Conservation (phyloP, 2,329 filamentous ascomycete species). For the Fusarium metavorans region DNA sequence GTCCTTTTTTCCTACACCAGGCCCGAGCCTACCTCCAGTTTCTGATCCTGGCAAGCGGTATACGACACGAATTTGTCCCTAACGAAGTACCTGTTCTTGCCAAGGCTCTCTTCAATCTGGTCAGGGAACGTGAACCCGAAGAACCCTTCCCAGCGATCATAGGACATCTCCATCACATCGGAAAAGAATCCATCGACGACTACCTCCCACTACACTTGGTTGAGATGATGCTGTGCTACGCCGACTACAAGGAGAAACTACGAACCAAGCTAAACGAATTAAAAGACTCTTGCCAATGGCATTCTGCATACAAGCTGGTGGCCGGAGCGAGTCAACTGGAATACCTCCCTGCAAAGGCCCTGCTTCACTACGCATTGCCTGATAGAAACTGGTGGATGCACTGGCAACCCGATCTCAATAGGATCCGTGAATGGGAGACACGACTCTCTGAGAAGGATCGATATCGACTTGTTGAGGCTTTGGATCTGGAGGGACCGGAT, state of each 20-base stretch:
- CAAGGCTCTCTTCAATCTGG: slow-evolving; percentile 10
- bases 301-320: slow-evolving; percentile 10
- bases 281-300: background rate
- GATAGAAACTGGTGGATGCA: slow-evolving; percentile 14
- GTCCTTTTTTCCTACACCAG: slow-evolving; percentile 7
- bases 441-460: background rate
- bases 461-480: background rate
- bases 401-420: slow-evolving; percentile 7
- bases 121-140: background rate
- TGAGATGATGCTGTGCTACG: slow-evolving; percentile 4
- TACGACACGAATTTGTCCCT: background rate
- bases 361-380: slow-evolving; percentile 12
- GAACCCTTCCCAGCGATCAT: slow-evolving; percentile 8
- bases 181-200: slow-evolving; percentile 11
- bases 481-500: slow-evolving; percentile 25
- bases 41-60: slow-evolving; percentile 7
- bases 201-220: slow-evolving; percentile 14
- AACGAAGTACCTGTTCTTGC: background rate
- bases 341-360: background rate
- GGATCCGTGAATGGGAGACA: slow-evolving; percentile 19
- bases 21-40: slow-evolving; percentile 25
- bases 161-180: slow-evolving; percentile 6
- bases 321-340: slow-evolving; percentile 1
- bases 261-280: slow-evolving; percentile 6
- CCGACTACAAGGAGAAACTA: slow-evolving; percentile 11